A percentile compares a stretch with the other conserved stretches of the same genome.
phyloP scores from a whole-genome alignment of 2,329 filamentous ascomycete genomes.

The Fusarium siculi region DNA sequence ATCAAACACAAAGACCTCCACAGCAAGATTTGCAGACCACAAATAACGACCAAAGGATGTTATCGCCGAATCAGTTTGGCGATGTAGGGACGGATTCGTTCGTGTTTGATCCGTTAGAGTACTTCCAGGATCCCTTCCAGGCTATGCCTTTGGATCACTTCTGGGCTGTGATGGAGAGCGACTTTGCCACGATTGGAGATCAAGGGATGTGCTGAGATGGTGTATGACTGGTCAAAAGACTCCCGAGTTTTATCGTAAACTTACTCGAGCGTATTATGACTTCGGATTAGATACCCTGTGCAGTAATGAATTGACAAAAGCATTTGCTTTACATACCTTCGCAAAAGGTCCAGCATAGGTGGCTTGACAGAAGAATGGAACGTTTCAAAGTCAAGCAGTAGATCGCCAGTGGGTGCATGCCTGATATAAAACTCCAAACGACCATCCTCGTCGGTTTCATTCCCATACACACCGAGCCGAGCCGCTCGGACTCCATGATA shows the following conservation, averaged over 20 bases:
- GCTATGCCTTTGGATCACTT: constrained; percentile 39
- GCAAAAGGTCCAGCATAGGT: not conserved
- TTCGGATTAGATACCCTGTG: not conserved
- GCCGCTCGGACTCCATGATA: not conserved
- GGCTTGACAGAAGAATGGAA: too few relatives aligned
- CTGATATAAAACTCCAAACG: not conserved
- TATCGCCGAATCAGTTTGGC: constrained; percentile 14
- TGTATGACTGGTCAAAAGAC: not conserved
- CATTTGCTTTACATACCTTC: not conserved
- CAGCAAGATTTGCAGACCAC: constrained; percentile 1
- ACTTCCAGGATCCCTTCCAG: constrained; percentile 40
- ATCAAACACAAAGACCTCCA: constrained; percentile 5
- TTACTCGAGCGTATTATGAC: not conserved
- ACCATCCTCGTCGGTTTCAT: not conserved
- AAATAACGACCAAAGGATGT: not conserved
- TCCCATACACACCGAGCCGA: constrained; percentile 11
- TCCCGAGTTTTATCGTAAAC: not conserved
- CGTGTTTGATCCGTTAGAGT: constrained; percentile 25
- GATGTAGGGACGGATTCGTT: constrained; percentile 4
- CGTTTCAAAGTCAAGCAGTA: accelerated
- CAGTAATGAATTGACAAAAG: not conserved
- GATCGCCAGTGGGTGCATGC: not conserved
- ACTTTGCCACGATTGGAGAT: constrained; percentile 28
- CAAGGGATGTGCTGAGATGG: not conserved
- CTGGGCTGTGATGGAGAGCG: constrained; percentile 40